Evolutionary conservation across 768 basidiomycete genomes (phyloP).

Genomic region (Termitomyces heimii): DNA sequence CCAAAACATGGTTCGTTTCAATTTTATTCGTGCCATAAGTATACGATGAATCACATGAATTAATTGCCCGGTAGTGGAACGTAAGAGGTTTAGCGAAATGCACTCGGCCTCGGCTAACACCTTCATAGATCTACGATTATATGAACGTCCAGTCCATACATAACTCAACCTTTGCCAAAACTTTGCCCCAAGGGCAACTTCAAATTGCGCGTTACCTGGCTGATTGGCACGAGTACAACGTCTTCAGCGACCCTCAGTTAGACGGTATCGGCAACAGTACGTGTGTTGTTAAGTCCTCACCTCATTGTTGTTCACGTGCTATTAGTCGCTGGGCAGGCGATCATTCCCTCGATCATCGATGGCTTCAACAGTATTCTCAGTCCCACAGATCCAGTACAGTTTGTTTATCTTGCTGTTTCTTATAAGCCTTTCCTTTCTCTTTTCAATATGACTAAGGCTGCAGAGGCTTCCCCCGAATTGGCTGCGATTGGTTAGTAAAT

Average conservation of each 20-base stretch:
- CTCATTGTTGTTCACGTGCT: not conserved
- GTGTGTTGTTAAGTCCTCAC: not conserved
- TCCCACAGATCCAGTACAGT: slow-evolving; percentile 43
- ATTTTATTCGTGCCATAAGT: not conserved
- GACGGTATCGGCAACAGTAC: slow-evolving; percentile 64
- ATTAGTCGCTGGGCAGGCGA: slow-evolving; percentile 60
- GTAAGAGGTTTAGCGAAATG: slow-evolving; percentile 16
- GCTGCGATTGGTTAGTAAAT: slow-evolving; percentile 49
- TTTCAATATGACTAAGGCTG: slow-evolving; percentile 70
- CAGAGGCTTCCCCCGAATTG: slow-evolving; percentile 42
- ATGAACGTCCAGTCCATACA: slow-evolving; percentile 72
- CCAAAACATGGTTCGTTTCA: slow-evolving; percentile 49
- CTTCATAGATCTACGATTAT: slow-evolving; percentile 55
- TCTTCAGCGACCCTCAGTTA: slow-evolving; percentile 49
- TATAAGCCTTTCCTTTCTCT: slow-evolving; percentile 78
- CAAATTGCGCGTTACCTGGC: slow-evolving; percentile 55
- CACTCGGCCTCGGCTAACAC: not conserved
- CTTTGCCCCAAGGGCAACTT: slow-evolving; percentile 43
- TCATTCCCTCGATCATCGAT: slow-evolving; percentile 54
- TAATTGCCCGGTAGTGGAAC: slow-evolving; percentile 25
- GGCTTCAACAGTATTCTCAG: slow-evolving; percentile 48
- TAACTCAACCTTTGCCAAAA: slow-evolving; percentile 44
- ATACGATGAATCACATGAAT: not conserved
- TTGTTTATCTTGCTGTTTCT: slow-evolving; percentile 54
- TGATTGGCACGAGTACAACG: slow-evolving; percentile 67